phyloP scores from a whole-genome alignment of 768 basidiomycete species.

The Lyophyllum shimeji region DNA sequence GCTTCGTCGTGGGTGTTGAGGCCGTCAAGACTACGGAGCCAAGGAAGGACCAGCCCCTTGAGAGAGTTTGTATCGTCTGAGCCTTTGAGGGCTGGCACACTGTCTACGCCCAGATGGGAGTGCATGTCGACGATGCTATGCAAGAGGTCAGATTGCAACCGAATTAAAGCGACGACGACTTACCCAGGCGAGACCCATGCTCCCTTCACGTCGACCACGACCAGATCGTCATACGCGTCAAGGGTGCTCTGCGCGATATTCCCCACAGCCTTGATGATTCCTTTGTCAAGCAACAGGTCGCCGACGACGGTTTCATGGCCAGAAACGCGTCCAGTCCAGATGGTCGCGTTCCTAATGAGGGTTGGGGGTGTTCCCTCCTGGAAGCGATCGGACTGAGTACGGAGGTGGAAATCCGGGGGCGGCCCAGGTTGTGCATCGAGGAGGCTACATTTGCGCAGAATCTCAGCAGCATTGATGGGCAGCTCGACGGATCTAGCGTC shows the following conservation, averaged over 20 bases:
- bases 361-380: slow-evolving; percentile 60
- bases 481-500: slow-evolving; percentile 18
- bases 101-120: slow-evolving; percentile 40
- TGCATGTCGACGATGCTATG: slow-evolving; percentile 46
- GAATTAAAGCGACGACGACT: not conserved
- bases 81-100: slow-evolving; percentile 33
- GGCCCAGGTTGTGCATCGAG: slow-evolving; percentile 49
- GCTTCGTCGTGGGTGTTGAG: slow-evolving; percentile 81
- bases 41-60: slow-evolving; percentile 50
- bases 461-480: slow-evolving; percentile 39
- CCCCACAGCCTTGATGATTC: slow-evolving; percentile 61
- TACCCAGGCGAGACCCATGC: slow-evolving; percentile 59
- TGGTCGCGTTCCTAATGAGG: slow-evolving; percentile 70
- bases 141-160: not conserved
- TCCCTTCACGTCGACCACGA: slow-evolving; percentile 54
- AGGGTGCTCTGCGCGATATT: slow-evolving; percentile 26
- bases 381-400: slow-evolving; percentile 58
- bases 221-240: slow-evolving; percentile 21
- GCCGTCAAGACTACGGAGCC: slow-evolving; percentile 75
- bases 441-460: slow-evolving; percentile 50
- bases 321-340: slow-evolving; percentile 72
- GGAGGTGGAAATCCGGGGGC: slow-evolving; percentile 37
- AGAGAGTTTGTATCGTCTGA: slow-evolving; percentile 55
- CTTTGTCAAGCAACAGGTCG: slow-evolving; percentile 62
- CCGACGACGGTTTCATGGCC: slow-evolving; percentile 58